Base-by-base conservation (phyloP, 345 rosid genomes). In the Eucalyptus microcorys region DNA sequence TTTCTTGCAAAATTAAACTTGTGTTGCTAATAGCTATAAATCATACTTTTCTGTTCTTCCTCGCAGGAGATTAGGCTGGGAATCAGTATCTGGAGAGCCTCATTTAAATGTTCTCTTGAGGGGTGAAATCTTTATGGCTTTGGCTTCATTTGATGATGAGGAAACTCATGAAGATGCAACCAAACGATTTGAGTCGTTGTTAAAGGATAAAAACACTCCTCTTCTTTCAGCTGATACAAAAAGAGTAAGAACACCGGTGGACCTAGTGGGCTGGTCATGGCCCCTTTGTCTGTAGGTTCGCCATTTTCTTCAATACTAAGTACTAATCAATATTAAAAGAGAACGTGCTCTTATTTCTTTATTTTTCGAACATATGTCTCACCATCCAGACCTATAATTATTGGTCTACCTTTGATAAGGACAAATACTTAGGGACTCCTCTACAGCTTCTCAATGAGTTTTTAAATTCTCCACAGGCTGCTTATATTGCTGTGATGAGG, bases 401-500 rank as follows among this genome's bases (percentile, higher is more conserved):
- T 45, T 48, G 87, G 57, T 85, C 1, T 40, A 76, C 84, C 47
- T 85, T 48, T 85, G 50, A 45, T 48, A 32, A 49, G 87, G 50
- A 45, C 12, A 85, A 85, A 45, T 30, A 85, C 50, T 10, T 85
- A 27, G 37, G 57, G 49, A 47, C 50, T 27, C 55, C 27, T 85
- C 37, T 32, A 47, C 55, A 85, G 47, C 45, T 21, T 76, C 83
- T 76, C 84, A 40, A 40, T 76, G 47, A 76, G 27, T 27, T 87
- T 83, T 19, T 48, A 15, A 50, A 32, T 79, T 26, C 59, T 43
- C 43, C 42, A 5, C 91, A 94, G 95, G 93, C 93, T 88, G 90
- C 93, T 61, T 94, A 93, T 64, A 87, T 90, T 89, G 87, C 92
- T 57, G 88, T 91, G 22, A 91, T 94, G 91, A 91, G 94, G 87